Evolutionary conservation across 139 green algal genomes (phyloP).

Genomic region (Micractinium sp.): DNA sequence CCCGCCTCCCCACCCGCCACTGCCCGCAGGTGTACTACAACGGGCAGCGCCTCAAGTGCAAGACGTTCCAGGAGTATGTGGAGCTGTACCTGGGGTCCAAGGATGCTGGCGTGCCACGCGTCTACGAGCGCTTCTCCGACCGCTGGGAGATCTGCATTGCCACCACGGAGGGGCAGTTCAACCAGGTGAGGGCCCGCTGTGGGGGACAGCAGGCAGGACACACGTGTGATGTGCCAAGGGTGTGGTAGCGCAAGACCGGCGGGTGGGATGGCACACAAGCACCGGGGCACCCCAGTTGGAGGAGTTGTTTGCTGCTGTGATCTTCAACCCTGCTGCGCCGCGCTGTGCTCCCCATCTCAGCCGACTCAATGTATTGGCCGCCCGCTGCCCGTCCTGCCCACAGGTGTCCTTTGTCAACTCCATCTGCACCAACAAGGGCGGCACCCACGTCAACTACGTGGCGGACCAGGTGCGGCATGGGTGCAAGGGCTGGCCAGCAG

Average conservation of each 20-base stretch:
- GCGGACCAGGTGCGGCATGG: conserved; percentile 85
- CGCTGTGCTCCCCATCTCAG: no score
- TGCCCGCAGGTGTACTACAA: conserved; percentile 89
- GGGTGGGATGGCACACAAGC: not conserved
- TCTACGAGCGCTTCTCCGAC: conserved; percentile 93
- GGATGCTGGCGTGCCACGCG: conserved; percentile 67
- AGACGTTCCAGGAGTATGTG: conserved; percentile 95
- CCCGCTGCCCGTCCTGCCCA: conserved; percentile 48
- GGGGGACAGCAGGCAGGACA: not conserved
- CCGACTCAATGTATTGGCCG: no score
- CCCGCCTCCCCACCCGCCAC: not conserved
- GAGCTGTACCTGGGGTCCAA: conserved; percentile 89
- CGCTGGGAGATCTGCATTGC: conserved; percentile 95
- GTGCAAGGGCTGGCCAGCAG: no score
- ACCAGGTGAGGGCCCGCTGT: conserved; percentile 79
- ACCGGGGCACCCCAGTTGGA: no score
- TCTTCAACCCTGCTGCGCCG: no score
- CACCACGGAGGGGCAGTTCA: conserved; percentile 90
- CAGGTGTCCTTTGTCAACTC: conserved; percentile 99
- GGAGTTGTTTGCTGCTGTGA: no score
- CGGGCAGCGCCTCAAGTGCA: conserved; percentile 81
- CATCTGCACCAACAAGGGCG: conserved; percentile 97
- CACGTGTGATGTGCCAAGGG: not conserved
- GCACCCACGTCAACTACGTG: conserved; percentile 96
- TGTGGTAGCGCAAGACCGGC: not conserved